Percentiles rank a stretch among this genome's conserved stretches.
These are phyloP conservation scores for Metschnikowia picachoensis DNA, from an alignment of 805 yeast species.

Conservation along the genomic window DNA sequence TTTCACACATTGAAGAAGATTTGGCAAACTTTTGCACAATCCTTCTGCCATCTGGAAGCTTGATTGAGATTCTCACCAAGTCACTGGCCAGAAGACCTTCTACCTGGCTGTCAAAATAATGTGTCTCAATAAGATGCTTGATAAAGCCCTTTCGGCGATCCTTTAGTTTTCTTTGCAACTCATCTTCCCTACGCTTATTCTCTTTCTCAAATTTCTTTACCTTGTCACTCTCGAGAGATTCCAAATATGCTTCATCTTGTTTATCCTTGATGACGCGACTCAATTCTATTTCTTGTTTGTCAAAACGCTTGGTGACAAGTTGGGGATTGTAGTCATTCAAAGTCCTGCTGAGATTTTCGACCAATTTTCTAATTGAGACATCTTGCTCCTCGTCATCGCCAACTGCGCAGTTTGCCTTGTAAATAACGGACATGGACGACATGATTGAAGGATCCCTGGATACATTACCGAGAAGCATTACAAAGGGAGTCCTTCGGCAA, in stretches of 20 bases:
- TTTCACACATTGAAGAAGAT: constrained; percentile 38
- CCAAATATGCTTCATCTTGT: constrained; percentile 41
- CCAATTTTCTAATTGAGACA: constrained; percentile 18
- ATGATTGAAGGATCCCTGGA: constrained; percentile 32
- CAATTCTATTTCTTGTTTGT: constrained; percentile 39
- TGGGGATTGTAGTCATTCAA: constrained; percentile 36
- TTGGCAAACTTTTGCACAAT: constrained; percentile 42
- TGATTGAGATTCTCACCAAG: constrained; percentile 44
- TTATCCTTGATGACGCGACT: constrained; percentile 37
- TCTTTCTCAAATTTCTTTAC: constrained; percentile 47
- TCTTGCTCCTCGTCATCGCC: constrained; percentile 18
- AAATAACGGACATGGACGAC: constrained; percentile 38
- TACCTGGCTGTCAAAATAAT: constrained; percentile 13
- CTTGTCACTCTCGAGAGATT: constrained; percentile 48
- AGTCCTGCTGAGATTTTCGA: constrained; percentile 22
- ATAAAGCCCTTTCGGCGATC: constrained; percentile 20
- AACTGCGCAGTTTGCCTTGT: constrained; percentile 28
- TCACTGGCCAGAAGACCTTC: constrained; percentile 6
- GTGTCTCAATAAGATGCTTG: constrained; percentile 12
- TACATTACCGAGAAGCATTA: constrained; percentile 36
- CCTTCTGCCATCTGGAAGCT: constrained; percentile 52
- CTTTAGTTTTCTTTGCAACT: constrained; percentile 6
- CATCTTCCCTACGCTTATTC: constrained; percentile 13
- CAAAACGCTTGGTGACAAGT: constrained; percentile 33
- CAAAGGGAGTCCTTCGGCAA: constrained; percentile 31